Base-by-base conservation (phyloP, 2,329 filamentous ascomycete genomes). In the Aspergillus vadensis region DNA sequence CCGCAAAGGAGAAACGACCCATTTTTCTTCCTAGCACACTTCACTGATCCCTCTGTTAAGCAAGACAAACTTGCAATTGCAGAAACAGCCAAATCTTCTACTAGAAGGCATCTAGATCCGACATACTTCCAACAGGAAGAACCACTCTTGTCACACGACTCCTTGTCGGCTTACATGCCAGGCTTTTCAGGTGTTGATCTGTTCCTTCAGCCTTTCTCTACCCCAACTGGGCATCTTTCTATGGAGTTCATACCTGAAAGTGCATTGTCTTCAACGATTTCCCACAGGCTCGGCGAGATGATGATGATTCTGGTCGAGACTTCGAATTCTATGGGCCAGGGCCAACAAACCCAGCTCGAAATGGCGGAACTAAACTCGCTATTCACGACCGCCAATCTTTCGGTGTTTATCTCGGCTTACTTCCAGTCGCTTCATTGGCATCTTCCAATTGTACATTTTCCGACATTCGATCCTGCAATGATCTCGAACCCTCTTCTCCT, bases 391-490 rank as follows among this genome's bases (percentile, higher is more conserved):
- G 65, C 67, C 0, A 72, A 72, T 36, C 65, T 73, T n/a, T 65
- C 69, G 0, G 48, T 59, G 10, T 73, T 71, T 12, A 68, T 72
- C 30, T 69, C 70, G 3, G 69, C 63, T 0, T 73, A 69, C 56
- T 73, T 73, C 15, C 69, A 72, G 14, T 70, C 71, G n/a, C 63
- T 73, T 2, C 69, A 73, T 53, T 73, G 71, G 71, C 71, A 73
- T 47, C 58, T 73, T 7, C 71, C 71, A 0, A 67, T 73, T 10
- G 69, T 73, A 1, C 71, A 73, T 59, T 73, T 70, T 15, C 70
- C 71, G 19, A 72, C 70, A 4, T 72, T 73, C 27, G 66, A 72
- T 30, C 71, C 71, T 0, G 68, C 67, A 1, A 65, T 66, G 7
- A 51, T 70, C 14, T 69, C 70, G 3, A 72, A 65, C 17, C 41